These are phyloP conservation scores for Crotalaria pallida DNA, from an alignment of 306 rosid genomes.

Conservation along the genomic window DNA sequence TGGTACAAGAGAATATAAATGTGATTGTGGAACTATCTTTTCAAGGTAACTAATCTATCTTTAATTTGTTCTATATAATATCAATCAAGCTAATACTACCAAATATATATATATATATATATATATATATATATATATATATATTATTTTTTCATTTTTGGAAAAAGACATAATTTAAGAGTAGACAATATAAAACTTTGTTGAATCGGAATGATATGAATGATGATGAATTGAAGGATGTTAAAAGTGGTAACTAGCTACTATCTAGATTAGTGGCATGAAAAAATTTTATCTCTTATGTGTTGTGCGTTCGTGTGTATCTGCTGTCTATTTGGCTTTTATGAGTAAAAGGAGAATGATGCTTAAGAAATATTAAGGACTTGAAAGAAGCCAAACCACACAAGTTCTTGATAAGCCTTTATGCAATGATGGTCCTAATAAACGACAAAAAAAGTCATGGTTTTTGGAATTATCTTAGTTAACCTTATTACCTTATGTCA, in stretches of 20 bases:
- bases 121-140: too few relatives aligned
- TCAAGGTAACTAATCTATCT: slow-evolving; percentile 48
- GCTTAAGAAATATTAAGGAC: slow-evolving; percentile 21
- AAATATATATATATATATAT: too few relatives aligned
- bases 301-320: neutral
- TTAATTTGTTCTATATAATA: neutral
- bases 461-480: slow-evolving; percentile 35
- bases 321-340: slow-evolving; percentile 19
- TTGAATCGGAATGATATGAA: too few relatives aligned
- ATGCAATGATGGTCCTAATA: slow-evolving; percentile 24
- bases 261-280: neutral
- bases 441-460: slow-evolving; percentile 37
- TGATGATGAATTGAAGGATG: too few relatives aligned
- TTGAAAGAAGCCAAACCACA: slow-evolving; percentile 24
- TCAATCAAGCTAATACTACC: neutral
- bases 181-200: too few relatives aligned
- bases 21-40: slow-evolving; percentile 89
- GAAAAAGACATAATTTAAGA: too few relatives aligned
- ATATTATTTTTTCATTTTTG: too few relatives aligned
- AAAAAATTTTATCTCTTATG: neutral
- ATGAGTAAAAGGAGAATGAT: slow-evolving; percentile 15
- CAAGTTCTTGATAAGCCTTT: slow-evolving; percentile 20
- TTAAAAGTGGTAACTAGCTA: slow-evolving; percentile 3
- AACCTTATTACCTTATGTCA: slow-evolving; percentile 11
- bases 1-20: slow-evolving; percentile 86